Evolutionary conservation across 1,284 basidiomycete species (phyloP).

Genomic region (Amylostereum areolatum): DNA sequence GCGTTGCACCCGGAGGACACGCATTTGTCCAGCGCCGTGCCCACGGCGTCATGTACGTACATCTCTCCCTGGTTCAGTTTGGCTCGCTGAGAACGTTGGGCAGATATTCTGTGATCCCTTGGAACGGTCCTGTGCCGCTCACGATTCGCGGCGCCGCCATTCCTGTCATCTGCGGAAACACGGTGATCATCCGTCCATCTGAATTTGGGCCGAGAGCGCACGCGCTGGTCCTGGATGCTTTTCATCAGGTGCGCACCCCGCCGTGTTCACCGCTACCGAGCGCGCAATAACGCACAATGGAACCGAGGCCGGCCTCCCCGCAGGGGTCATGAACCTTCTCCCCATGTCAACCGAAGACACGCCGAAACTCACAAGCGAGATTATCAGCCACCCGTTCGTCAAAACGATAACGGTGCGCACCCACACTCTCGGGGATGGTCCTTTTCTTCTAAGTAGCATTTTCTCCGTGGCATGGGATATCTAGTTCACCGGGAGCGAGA

Average conservation of each 20-base stretch:
- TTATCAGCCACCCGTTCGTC: constrained; percentile 51
- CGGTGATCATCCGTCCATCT: constrained; percentile 55
- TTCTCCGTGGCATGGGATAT: neutral
- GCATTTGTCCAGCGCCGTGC: constrained; percentile 25
- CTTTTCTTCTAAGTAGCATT: neutral
- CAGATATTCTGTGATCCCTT: constrained; percentile 22
- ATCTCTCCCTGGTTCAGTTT: neutral
- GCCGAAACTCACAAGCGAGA: constrained; percentile 39
- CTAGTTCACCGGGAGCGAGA: constrained; percentile 68
- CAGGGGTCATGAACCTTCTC: constrained; percentile 57
- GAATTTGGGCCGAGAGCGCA: constrained; percentile 51
- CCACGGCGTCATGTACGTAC: constrained; percentile 27
- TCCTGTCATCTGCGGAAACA: constrained; percentile 60
- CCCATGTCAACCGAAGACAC: constrained; percentile 44
- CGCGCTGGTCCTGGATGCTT: constrained; percentile 40
- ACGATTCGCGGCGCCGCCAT: constrained; percentile 43
- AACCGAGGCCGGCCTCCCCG: constrained; percentile 48
- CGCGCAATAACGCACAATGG: too few species aligned
- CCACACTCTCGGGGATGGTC: neutral
- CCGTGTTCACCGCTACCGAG: too few species aligned
- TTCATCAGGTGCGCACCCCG: constrained; percentile 30
- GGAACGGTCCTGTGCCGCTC: constrained; percentile 42
- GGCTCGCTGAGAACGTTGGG: constrained; percentile 3
- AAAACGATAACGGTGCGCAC: constrained; percentile 36
- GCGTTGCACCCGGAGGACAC: constrained; percentile 18